These are phyloP conservation scores for Trametes gibbosa DNA, from an alignment of 768 basidiomycete genomes.

Conservation along the genomic window DNA sequence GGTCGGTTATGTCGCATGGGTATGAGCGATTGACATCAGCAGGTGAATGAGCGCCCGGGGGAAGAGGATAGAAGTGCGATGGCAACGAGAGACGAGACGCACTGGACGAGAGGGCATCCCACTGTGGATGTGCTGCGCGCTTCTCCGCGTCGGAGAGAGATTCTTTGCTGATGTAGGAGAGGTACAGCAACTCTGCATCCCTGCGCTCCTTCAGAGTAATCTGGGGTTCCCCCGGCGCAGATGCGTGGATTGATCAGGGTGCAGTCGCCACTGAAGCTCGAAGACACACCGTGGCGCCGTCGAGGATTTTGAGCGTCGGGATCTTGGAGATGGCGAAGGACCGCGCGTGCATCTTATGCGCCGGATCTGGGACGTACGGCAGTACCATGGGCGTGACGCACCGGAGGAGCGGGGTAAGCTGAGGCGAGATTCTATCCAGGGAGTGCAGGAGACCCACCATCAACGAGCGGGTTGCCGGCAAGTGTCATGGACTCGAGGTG, in stretches of 20 bases:
- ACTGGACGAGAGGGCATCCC: conserved; percentile 64
- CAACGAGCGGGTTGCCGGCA: conserved; percentile 60
- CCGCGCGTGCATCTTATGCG: conserved; percentile 35
- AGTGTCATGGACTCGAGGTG: conserved; percentile 57
- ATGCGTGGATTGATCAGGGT: neutral
- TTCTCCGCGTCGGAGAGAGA: conserved; percentile 43
- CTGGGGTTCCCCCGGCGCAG: conserved; percentile 37
- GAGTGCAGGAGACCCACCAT: conserved; percentile 37
- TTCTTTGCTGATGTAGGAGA: conserved; percentile 58
- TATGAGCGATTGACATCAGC: neutral
- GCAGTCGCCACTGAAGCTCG: neutral
- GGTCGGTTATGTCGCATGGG: neutral
- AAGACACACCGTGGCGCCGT: conserved; percentile 58
- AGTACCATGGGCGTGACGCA: neutral
- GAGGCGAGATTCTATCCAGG: neutral
- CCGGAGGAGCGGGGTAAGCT: neutral
- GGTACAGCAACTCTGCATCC: conserved; percentile 84
- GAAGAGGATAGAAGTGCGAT: neutral
- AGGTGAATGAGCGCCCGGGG: neutral
- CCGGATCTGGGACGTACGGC: conserved; percentile 31
- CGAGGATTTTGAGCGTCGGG: conserved; percentile 57
- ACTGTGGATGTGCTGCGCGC: conserved; percentile 58
- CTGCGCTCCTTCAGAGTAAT: conserved; percentile 65
- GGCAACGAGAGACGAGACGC: conserved; percentile 21
- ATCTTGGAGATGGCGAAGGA: conserved; percentile 67